These are phyloP conservation scores for Pseudopyrenochaeta lycopersici DNA, from an alignment of 2,329 filamentous ascomycete genomes.

Conservation along the genomic window DNA sequence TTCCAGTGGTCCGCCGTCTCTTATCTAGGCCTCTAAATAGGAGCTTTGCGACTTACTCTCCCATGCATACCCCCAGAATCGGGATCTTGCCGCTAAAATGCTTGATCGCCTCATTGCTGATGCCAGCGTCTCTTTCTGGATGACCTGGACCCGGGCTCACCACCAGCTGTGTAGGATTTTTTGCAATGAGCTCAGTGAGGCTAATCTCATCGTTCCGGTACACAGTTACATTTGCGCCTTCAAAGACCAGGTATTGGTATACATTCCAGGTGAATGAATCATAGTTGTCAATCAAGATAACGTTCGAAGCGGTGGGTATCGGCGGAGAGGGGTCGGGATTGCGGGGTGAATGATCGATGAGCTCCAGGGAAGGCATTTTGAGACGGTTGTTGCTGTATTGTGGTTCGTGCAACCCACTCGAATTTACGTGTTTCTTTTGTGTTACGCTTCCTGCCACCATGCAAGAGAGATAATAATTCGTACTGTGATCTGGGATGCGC, in stretches of 20 bases:
- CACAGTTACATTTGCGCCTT: slow-evolving; percentile 89
- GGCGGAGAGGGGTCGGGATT: slow-evolving; percentile 78
- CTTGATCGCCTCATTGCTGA: slow-evolving; percentile 90
- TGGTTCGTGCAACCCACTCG: not conserved
- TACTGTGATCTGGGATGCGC: not conserved
- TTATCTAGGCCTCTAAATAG: not conserved
- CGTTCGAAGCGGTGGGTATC: slow-evolving; percentile 82
- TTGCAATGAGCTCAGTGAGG: slow-evolving; percentile 80
- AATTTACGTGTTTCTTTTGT: not conserved
- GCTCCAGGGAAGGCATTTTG: slow-evolving; percentile 55
- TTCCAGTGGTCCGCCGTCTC: too few species aligned
- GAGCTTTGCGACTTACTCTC: slow-evolving; percentile 69
- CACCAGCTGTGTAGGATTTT: slow-evolving; percentile 91
- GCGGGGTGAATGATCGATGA: slow-evolving; percentile 86
- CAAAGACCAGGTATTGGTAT: slow-evolving; percentile 97
- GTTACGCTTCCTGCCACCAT: not conserved
- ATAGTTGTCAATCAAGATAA: slow-evolving; percentile 98
- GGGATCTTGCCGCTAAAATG: slow-evolving; percentile 95
- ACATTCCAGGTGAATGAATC: slow-evolving; percentile 99
- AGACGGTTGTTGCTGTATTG: too few species aligned
- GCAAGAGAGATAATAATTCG: not conserved
- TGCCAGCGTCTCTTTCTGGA: slow-evolving; percentile 87
- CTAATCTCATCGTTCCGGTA: slow-evolving; percentile 92
- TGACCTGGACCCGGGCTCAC: slow-evolving; percentile 96
- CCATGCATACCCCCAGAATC: slow-evolving; percentile 98